Conservation (phyloP, 2,329 filamentous ascomycete genomes). For the Talaromyces sp. region DNA sequence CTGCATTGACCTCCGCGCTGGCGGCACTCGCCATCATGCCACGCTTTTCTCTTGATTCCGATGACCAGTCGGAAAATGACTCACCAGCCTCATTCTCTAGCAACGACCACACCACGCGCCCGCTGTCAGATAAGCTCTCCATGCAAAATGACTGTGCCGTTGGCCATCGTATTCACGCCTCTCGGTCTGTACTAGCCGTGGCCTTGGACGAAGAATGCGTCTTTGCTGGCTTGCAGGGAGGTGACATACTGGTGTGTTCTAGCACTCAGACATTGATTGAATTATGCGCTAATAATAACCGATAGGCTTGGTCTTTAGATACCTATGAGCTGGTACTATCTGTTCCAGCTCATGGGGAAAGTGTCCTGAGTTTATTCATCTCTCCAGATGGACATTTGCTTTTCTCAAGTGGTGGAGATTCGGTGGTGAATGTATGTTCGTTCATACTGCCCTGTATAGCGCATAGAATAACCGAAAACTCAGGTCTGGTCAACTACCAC, state of each 20-base stretch:
- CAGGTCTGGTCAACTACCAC: conserved; percentile 74
- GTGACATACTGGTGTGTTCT: conserved; percentile 68
- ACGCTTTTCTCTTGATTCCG: conserved; percentile 33
- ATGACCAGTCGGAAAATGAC: conserved; percentile 32
- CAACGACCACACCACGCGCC: conserved; percentile 19
- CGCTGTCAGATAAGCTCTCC: conserved; percentile 13
- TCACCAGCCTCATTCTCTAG: conserved; percentile 31
- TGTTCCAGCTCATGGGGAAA: conserved; percentile 85
- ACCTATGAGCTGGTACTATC: conserved; percentile 76
- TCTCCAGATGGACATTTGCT: conserved; percentile 69
- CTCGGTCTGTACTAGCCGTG: conserved; percentile 59
- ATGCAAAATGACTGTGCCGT: conserved; percentile 33
- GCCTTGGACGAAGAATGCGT: conserved; percentile 75
- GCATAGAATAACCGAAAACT: background rate
- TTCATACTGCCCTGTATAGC: background rate
- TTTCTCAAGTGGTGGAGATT: conserved; percentile 89
- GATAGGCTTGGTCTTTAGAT: conserved; percentile 71
- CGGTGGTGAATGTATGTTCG: conserved; percentile 69
- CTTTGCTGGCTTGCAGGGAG: conserved; percentile 88
- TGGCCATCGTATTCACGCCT: conserved; percentile 39
- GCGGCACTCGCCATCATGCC: conserved; percentile 19
- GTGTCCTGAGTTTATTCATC: conserved; percentile 78
- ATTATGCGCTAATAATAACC: background rate
- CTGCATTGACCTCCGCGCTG: background rate
- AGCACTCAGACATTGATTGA: background rate